These are phyloP conservation scores for Stellera chamaejasme DNA, from an alignment of 345 rosid genomes.

Conservation along the genomic window DNA sequence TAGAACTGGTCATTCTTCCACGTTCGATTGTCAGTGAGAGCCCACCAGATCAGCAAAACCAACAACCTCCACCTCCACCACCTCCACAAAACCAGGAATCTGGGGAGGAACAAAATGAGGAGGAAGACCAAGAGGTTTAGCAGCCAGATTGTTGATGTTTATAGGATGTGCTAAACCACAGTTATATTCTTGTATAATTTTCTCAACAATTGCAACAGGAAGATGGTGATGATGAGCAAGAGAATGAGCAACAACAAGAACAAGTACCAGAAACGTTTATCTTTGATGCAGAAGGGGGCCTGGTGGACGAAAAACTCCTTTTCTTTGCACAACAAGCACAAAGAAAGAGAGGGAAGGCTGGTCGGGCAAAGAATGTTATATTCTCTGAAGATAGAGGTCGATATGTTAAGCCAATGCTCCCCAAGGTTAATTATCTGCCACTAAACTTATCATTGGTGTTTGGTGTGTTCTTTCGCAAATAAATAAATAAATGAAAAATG, in stretches of 20 bases:
- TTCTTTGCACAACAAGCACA: conserved; percentile 98
- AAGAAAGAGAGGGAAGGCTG: conserved; percentile 85
- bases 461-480: too few relatives aligned
- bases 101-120: conserved; percentile 77
- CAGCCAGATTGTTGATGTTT: conserved; percentile 57
- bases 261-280: conserved; percentile 95
- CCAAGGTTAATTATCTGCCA: conserved; percentile 51
- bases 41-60: conserved; percentile 87
- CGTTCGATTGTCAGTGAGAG: conserved; percentile 69
- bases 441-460: neutral
- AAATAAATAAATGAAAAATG: too few relatives aligned
- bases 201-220: too few relatives aligned
- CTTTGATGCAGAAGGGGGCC: conserved; percentile 97
- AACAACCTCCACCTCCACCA: conserved; percentile 95
- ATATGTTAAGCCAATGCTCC: conserved; percentile 96
- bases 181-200: too few relatives aligned
- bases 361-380: conserved; percentile 95
- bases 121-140: conserved; percentile 76
- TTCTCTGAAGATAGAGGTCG: conserved; percentile 98
- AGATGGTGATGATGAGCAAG: conserved; percentile 48
- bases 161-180: too few relatives aligned
- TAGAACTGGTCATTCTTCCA: conserved; percentile 93
- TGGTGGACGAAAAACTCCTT: conserved; percentile 95
- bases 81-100: conserved; percentile 82
- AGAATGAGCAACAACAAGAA: conserved; percentile 85